Evolutionary conservation across 2,329 filamentous ascomycete genomes (phyloP).

Genomic region (Microdochium bolleyi): DNA sequence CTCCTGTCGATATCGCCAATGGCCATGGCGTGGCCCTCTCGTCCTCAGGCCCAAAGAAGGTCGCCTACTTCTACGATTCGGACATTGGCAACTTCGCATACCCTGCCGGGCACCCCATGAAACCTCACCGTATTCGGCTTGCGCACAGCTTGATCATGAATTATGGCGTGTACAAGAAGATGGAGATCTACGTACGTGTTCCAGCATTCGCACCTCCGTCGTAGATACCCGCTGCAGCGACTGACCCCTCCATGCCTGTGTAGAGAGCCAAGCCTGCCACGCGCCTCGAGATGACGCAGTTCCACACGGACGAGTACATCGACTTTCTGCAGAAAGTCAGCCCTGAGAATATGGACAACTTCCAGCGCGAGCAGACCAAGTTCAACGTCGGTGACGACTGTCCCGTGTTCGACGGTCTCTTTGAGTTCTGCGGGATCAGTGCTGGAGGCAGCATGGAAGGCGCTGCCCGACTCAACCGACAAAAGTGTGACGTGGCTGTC

Average conservation of each 20-base stretch:
- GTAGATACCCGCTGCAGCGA: slow-evolving; percentile 53
- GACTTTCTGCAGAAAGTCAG: slow-evolving; percentile 93
- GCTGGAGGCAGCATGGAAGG: slow-evolving; percentile 92
- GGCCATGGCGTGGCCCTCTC: slow-evolving; percentile 43
- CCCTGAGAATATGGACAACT: slow-evolving; percentile 96
- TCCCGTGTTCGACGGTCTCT: slow-evolving; percentile 95
- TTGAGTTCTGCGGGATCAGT: slow-evolving; percentile 92
- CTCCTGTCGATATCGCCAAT: slow-evolving; percentile 45
- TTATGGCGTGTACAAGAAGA: slow-evolving; percentile 91
- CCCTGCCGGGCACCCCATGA: slow-evolving; percentile 96
- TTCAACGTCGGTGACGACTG: slow-evolving; percentile 97
- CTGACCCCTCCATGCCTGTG: not conserved
- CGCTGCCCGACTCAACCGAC: slow-evolving; percentile 78
- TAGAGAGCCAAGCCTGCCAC: slow-evolving; percentile 81
- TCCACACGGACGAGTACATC: slow-evolving; percentile 93
- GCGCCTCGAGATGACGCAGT: slow-evolving; percentile 83
- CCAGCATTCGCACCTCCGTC: not conserved
- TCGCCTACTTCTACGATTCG: slow-evolving; percentile 97
- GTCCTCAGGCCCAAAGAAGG: slow-evolving; percentile 55
- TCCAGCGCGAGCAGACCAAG: slow-evolving; percentile 80
- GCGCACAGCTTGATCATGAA: slow-evolving; percentile 95
- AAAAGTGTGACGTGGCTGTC: slow-evolving; percentile 93
- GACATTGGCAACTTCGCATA: slow-evolving; percentile 99
- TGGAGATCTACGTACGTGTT: slow-evolving; percentile 83
- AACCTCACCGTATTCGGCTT: slow-evolving; percentile 89